phyloP scores from a whole-genome alignment of 2,329 filamentous ascomycete genomes.

The Exophiala lecanii-corni region DNA sequence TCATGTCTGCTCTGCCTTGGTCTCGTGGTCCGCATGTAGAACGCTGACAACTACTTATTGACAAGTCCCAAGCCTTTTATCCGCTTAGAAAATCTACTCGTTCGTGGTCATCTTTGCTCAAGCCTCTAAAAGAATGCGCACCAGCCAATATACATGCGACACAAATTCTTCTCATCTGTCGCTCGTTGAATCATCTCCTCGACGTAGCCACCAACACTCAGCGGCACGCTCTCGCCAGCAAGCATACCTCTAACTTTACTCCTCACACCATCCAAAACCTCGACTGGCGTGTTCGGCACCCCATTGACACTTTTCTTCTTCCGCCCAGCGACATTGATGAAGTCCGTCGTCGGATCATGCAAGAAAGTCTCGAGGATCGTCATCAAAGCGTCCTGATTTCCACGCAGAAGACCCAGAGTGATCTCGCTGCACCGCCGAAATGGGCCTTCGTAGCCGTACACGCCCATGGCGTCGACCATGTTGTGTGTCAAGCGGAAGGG shows the following conservation, averaged over 20 bases:
- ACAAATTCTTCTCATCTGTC: conserved; percentile 71
- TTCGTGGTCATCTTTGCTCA: too few relatives aligned
- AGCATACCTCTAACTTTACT: conserved; percentile 81
- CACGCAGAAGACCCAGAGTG: conserved; percentile 74
- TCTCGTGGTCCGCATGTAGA: too few relatives aligned
- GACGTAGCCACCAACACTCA: conserved; percentile 96
- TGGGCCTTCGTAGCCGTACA: conserved; percentile 88
- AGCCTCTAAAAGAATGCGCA: conserved; percentile 58
- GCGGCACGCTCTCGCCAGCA: conserved; percentile 80
- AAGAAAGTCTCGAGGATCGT: conserved; percentile 96
- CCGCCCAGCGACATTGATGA: conserved; percentile 66
- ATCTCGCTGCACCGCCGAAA: conserved; percentile 89
- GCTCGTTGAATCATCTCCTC: conserved; percentile 89
- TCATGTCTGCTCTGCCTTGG: too few relatives aligned
- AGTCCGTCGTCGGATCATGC: conserved; percentile 92
- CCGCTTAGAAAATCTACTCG: too few relatives aligned
- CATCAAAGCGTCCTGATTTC: conserved; percentile 95
- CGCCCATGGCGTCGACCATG: conserved; percentile 93
- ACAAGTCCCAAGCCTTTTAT: too few relatives aligned
- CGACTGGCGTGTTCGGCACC: conserved; percentile 65
- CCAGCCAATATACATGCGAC: conserved; percentile 98
- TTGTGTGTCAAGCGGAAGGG: conserved; percentile 98
- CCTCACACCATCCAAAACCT: conserved; percentile 83
- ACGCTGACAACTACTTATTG: too few relatives aligned
- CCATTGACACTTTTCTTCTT: conserved; percentile 42